Evolutionary conservation across 2,329 filamentous ascomycete species (phyloP).

Genomic region (Fusarium mangiferae): DNA sequence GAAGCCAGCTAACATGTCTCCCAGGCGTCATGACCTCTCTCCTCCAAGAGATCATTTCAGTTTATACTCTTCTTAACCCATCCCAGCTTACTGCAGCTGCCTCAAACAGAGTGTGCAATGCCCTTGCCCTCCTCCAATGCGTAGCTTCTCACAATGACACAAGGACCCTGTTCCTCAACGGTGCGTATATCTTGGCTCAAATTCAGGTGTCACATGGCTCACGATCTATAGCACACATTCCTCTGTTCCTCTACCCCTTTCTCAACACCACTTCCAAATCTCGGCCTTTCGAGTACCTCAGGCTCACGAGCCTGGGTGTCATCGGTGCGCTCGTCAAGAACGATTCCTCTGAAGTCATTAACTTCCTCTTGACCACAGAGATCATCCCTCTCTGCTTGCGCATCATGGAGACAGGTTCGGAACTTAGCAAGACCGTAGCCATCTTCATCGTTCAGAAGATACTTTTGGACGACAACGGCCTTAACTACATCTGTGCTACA

Average conservation of each 20-base stretch:
- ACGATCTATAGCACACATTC: slow-evolving; percentile 81
- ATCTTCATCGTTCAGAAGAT: slow-evolving; percentile 99
- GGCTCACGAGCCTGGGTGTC: slow-evolving; percentile 93
- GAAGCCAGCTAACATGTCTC: slow-evolving; percentile 27
- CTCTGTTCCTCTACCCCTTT: slow-evolving; percentile 96
- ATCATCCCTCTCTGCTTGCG: slow-evolving; percentile 97
- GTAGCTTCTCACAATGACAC: slow-evolving; percentile 98
- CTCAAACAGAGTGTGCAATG: slow-evolving; percentile 97
- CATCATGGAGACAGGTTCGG: slow-evolving; percentile 99
- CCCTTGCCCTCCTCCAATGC: slow-evolving; percentile 92
- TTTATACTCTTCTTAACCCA: slow-evolving; percentile 95
- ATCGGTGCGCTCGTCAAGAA: slow-evolving; percentile 99
- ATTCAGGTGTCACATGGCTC: not conserved
- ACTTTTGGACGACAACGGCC: slow-evolving; percentile 91
- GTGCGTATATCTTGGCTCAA: slow-evolving; percentile 60
- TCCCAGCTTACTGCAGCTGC: slow-evolving; percentile 98
- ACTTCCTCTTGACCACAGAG: slow-evolving; percentile 97
- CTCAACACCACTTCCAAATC: slow-evolving; percentile 99
- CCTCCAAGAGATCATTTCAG: slow-evolving; percentile 97
- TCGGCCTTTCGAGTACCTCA: slow-evolving; percentile 95
- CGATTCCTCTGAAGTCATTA: slow-evolving; percentile 97
- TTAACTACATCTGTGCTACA: slow-evolving; percentile 98
- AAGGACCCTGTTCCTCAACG: slow-evolving; percentile 89
- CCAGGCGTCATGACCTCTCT: slow-evolving; percentile 97
- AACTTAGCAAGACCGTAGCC: slow-evolving; percentile 97